Evolutionary conservation across 768 basidiomycete species (phyloP).

Genomic region (Termitomyces sp.): DNA sequence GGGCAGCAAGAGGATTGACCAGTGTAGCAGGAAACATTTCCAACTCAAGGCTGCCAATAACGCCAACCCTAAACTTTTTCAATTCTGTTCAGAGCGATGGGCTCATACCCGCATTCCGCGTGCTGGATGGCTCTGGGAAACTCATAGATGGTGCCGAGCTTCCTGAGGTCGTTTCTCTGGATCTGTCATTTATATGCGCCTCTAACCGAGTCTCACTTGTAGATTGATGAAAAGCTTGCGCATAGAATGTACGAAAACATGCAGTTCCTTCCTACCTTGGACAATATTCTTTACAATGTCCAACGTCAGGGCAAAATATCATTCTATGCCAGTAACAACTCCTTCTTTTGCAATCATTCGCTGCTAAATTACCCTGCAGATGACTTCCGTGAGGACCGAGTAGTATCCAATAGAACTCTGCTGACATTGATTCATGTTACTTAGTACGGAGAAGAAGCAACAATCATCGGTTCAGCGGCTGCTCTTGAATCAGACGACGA

Average conservation of each 20-base stretch:
- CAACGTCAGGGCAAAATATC: slow-evolving; percentile 93
- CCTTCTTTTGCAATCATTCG: background rate
- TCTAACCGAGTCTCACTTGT: background rate
- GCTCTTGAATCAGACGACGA: slow-evolving; percentile 82
- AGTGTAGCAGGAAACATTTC: slow-evolving; percentile 29
- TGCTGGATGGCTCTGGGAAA: slow-evolving; percentile 78
- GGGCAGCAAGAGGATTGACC: slow-evolving; percentile 14
- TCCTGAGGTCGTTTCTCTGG: slow-evolving; percentile 53
- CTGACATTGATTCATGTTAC: slow-evolving; percentile 2
- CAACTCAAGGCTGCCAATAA: slow-evolving; percentile 56
- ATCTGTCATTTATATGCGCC: background rate
- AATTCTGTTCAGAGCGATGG: slow-evolving; percentile 65
- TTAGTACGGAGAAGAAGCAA: slow-evolving; percentile 89
- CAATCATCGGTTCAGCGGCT: slow-evolving; percentile 86
- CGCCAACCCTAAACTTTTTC: slow-evolving; percentile 71
- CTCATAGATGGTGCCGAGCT: slow-evolving; percentile 69
- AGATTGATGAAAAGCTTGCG: slow-evolving; percentile 71
- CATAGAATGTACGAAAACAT: slow-evolving; percentile 76
- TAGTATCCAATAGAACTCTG: slow-evolving; percentile 1
- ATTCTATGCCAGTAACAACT: slow-evolving; percentile 63
- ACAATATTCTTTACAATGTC: slow-evolving; percentile 86
- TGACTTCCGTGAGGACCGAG: slow-evolving; percentile 56
- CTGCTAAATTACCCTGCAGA: slow-evolving; percentile 37
- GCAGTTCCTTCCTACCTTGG: slow-evolving; percentile 77
- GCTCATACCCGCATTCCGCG: slow-evolving; percentile 81